These are phyloP conservation scores for Poa pratensis DNA, from an alignment of 176 grass and related monocot species.

Conservation along the genomic window DNA sequence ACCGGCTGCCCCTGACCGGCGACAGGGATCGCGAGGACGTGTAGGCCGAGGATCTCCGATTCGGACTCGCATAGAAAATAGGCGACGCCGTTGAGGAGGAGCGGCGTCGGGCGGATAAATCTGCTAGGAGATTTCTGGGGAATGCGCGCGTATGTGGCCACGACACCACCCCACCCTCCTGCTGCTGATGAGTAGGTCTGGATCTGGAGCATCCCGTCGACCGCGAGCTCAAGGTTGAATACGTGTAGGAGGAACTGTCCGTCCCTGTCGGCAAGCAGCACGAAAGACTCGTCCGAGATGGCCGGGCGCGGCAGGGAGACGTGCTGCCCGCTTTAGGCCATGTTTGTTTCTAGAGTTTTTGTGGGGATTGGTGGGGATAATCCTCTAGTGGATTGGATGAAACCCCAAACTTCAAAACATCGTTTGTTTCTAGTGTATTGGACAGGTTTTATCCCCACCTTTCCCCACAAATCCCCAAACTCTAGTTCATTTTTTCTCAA, in stretches of 20 bases:
- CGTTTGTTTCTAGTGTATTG: no score
- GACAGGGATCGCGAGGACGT: not conserved
- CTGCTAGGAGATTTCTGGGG: not conserved
- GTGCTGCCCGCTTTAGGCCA: not conserved
- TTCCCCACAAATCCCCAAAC: no score
- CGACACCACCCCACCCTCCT: not conserved
- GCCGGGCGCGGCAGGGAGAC: not conserved
- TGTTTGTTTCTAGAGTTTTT: no score
- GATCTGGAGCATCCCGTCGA: not conserved
- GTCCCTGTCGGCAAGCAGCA: not conserved
- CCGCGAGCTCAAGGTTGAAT: not conserved
- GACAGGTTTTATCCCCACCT: no score
- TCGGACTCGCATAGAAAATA: conserved; percentile 1
- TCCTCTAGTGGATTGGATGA: no score
- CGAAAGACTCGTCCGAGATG: not conserved
- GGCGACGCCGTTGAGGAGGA: not conserved
- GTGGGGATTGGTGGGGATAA: no score
- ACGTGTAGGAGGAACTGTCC: not conserved
- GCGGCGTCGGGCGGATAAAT: not conserved
- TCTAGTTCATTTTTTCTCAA: no score
- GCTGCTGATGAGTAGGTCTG: not conserved
- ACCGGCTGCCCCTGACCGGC: not conserved
- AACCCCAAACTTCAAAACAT: no score
- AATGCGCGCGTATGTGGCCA: not conserved
- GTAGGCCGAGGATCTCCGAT: not conserved